These are phyloP conservation scores for Voacanga thouarsii DNA, from an alignment of 257 asterid species.

Conservation along the genomic window DNA sequence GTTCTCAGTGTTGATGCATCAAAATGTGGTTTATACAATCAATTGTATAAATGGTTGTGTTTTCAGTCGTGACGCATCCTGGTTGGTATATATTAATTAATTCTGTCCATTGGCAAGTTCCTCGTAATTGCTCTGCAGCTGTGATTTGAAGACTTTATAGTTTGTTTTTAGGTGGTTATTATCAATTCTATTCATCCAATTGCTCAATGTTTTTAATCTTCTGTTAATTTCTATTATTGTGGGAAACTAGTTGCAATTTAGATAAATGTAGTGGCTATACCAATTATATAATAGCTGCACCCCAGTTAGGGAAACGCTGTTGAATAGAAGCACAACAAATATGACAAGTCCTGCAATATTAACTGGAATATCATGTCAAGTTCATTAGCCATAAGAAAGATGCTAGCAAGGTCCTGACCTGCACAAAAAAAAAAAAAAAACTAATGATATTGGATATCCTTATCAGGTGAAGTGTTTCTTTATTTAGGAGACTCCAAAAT, in stretches of 20 bases:
- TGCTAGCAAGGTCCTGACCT: neutral
- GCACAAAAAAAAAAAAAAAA: no score
- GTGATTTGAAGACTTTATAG: neutral
- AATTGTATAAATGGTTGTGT: neutral
- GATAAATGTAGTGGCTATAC: neutral
- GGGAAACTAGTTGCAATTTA: neutral
- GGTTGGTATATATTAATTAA: neutral
- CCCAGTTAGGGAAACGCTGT: neutral
- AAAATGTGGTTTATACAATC: neutral
- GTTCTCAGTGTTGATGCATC: constrained; percentile 4
- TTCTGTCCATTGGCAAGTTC: neutral
- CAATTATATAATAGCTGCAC: neutral
- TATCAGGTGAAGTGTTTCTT: neutral
- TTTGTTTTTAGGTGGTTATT: neutral
- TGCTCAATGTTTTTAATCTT: neutral
- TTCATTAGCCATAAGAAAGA: neutral
- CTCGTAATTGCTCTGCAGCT: neutral
- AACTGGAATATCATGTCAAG: neutral
- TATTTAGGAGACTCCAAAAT: neutral
- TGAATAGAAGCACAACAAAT: neutral
- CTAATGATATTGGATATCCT: neutral
- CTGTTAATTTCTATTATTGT: neutral
- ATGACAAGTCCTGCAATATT: neutral
- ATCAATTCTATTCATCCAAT: neutral
- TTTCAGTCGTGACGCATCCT: neutral